Evolutionary conservation across 495 filamentous ascomycete genomes (phyloP), one percentile per base, ranked within the genome.

Genomic region (Aspergillus cristatus): DNA sequence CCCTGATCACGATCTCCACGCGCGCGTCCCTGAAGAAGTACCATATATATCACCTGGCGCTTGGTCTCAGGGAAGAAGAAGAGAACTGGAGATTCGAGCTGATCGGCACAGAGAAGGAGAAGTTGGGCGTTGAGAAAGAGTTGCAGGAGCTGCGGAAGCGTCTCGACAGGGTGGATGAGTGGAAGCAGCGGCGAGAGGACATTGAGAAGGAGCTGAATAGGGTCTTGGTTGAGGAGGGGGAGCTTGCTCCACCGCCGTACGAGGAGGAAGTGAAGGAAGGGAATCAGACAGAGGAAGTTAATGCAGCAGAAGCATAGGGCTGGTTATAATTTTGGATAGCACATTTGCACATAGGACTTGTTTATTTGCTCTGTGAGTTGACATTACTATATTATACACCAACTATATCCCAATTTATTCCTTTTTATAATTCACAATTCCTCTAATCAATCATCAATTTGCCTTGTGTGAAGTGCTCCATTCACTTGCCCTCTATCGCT

Each of bases 1-100:
- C 88, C 0, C 63, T 96, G 15, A 86, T 99, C 42, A 96, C 90
- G 3, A 93, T 97, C 40, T 90, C 84, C 0, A 96, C 93, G 1
- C 79, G 93, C 20, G 88, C 86, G 12, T 88, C 84, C 29, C 67
- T 99, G 31, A 97, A 94, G 59, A 87, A 87, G 51, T 96, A 96
- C 52, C 91, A 97, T 58, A 84, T 80, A 1, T 96, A 75, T 61
- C 91, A 88, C 45, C 74, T 99, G 1, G 81, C 78, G 17, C 75
- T 99, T 15, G 85, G 86, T 5, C 58, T 81, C 14, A 85, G 83
- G 28, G 74, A 78, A 14, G 62, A 67, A 24, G 72, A 70, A 13
- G 62, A 67, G 13, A 76, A 78, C 46, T 98, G 89, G 86, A 82
- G 86, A 41, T 80, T 94, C 50, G 84, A 95, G 51, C 70, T 86